Base-by-base conservation (phyloP, 2,329 filamentous ascomycete species). In the Talaromyces sp. region DNA sequence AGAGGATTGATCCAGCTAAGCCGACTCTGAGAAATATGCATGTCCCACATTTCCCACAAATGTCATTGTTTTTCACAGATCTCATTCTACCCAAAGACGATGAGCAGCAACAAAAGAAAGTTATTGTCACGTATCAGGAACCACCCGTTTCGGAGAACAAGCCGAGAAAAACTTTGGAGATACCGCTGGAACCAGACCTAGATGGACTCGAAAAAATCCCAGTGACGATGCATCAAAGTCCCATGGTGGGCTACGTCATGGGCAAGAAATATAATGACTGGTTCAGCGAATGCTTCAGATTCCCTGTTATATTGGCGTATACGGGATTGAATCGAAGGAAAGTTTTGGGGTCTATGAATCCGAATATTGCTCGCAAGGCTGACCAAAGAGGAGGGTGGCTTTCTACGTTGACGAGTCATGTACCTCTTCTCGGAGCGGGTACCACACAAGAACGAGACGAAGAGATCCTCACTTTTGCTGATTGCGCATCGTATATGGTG, bases 221-320 rank as follows among this genome's bases (percentile, higher is more conserved):
- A 3, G 77, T 92, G 62, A 79, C 81, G 49, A 83, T 93, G 71
- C 85, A 90, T 69, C 77, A 80, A 61, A 90, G 87, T 71, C 74
- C 81, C 0, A 85, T 86, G 1, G 76, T 75, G 11, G 88, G 83
- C 1, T 90, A 87, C 72, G 82, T 87, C 60, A 90, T 92, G 87
- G 87, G 86, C 3, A 70, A 78, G 2, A 64, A 75, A 33, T 87
- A 85, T 71, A 86, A 88, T 68, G 75, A 76, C 27, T 93, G 90
- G 88, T 91, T 93, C 78, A 86, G 85, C 17, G 79, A 81, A 22
- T 84, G 87, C 67, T 86, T 92, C 49, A 89, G 89, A 7, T 89
- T 87, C 72, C 75, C 80, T 4, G 84, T 86, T 0, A 77, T 85
- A 0, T 80, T 93, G 4, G 80, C 88, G 3, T 91, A 89, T 74